Conservation (phyloP, 228 moss, liverwort and hornwort genomes). For the Sphagnum fallax region DNA sequence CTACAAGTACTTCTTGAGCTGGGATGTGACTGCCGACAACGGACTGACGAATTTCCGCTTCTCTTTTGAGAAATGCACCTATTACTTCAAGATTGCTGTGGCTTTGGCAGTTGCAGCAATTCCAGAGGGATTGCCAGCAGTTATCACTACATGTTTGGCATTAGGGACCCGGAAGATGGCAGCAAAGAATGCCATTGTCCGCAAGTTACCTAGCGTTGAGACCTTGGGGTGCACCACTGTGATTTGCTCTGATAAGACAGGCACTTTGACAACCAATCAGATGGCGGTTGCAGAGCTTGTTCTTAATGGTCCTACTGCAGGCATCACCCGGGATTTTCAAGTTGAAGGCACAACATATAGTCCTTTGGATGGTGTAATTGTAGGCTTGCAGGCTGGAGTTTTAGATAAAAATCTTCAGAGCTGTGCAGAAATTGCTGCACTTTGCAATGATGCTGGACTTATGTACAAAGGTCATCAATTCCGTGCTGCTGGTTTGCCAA, state of each 20-base stretch:
- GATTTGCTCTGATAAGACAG: slow-evolving; percentile 63
- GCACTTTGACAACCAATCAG: slow-evolving; percentile 48
- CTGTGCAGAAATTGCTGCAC: slow-evolving; percentile 38
- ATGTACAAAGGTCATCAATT: slow-evolving; percentile 23
- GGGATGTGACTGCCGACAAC: slow-evolving; percentile 34
- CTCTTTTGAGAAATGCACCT: slow-evolving; percentile 44
- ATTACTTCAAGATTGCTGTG: slow-evolving; percentile 58
- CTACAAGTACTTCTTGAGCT: slow-evolving; percentile 53
- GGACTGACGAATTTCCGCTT: slow-evolving; percentile 28
- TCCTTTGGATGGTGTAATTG: slow-evolving; percentile 27
- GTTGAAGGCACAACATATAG: slow-evolving; percentile 45
- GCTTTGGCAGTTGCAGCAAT: slow-evolving; percentile 71
- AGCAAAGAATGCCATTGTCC: slow-evolving; percentile 59
- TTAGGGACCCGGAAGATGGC: slow-evolving; percentile 64
- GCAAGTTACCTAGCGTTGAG: slow-evolving; percentile 57
- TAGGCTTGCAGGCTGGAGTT: slow-evolving; percentile 28
- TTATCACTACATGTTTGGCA: slow-evolving; percentile 66
- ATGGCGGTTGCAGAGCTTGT: slow-evolving; percentile 52
- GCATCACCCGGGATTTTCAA: slow-evolving; percentile 37
- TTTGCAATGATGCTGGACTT: slow-evolving; percentile 44
- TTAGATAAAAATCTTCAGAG: slow-evolving; percentile 31
- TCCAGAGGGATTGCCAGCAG: slow-evolving; percentile 63
- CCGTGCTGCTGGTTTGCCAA: slow-evolving; percentile 45
- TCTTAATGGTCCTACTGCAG: slow-evolving; percentile 25
- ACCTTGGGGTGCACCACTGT: slow-evolving; percentile 62